phyloP scores from a whole-genome alignment of 2,329 filamentous ascomycete species.

The Nemania serpens region DNA sequence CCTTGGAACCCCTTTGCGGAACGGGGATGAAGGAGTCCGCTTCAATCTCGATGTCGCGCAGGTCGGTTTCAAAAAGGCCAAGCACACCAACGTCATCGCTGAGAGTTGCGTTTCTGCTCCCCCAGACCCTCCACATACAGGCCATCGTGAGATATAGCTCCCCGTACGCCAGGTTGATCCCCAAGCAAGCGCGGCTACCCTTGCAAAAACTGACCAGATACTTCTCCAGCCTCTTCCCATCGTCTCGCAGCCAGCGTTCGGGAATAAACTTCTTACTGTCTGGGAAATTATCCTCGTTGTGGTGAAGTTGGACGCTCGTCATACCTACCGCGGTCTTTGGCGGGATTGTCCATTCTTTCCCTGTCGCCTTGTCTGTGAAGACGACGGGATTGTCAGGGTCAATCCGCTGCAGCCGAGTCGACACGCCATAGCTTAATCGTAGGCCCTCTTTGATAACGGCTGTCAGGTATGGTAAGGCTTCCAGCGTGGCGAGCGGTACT shows the following conservation, averaged over 20 bases:
- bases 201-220: conserved; percentile 23
- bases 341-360: conserved; percentile 17
- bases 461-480: conserved; percentile 15
- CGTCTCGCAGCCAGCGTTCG: conserved; percentile 22
- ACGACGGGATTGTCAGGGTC: conserved; percentile 11
- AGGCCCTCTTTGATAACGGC: conserved; percentile 18
- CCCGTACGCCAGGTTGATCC: conserved; percentile 20
- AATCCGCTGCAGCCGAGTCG: conserved; percentile 13
- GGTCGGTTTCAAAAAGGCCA: conserved; percentile 10
- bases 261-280: conserved; percentile 16
- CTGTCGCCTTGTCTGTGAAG: conserved; percentile 9
- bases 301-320: conserved; percentile 14
- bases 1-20: conserved; percentile 13
- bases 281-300: conserved; percentile 16
- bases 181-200: conserved; percentile 21
- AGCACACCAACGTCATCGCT: conserved; percentile 9
- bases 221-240: conserved; percentile 19
- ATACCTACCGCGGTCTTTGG: conserved; percentile 17
- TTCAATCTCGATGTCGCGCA: conserved; percentile 14
- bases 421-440: conserved; percentile 10
- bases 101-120: neutral
- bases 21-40: conserved; percentile 15
- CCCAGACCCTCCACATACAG: conserved; percentile 14
- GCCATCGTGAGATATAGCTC: conserved; percentile 11
- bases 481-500: conserved; percentile 8